Percentiles rank a stretch among this genome's conserved stretches.
Evolutionary conservation across 2,329 filamentous ascomycete genomes (phyloP).

Genomic region (Magnaporthiopsis incrustans): DNA sequence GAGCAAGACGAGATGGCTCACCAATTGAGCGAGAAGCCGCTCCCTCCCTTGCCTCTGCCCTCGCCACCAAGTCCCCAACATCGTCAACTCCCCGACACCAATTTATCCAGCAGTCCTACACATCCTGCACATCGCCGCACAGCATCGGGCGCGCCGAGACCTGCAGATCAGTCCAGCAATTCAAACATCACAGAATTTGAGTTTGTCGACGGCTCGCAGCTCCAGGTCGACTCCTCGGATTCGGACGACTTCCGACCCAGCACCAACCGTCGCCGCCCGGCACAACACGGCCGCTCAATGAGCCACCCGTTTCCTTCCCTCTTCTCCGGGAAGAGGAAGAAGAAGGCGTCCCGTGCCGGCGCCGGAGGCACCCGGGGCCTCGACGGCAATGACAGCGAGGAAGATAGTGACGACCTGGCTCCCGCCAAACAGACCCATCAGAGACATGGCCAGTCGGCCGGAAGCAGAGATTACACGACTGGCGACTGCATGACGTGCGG

Average conservation of each 20-base stretch:
- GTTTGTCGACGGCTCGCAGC: conserved; percentile 15
- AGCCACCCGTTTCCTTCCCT: conserved; percentile 74
- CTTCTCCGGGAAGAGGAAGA: conserved; percentile 54
- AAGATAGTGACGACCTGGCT: conserved; percentile 33
- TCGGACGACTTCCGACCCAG: conserved; percentile 26
- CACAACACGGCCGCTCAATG: conserved; percentile 55
- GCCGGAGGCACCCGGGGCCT: conserved; percentile 11
- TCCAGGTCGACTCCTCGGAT: conserved; percentile 27
- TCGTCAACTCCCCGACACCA: background rate
- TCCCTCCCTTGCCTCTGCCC: too few relatives aligned
- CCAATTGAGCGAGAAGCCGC: too few relatives aligned
- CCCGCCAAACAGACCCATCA: conserved; percentile 21
- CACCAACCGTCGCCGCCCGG: conserved; percentile 16
- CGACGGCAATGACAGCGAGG: too few relatives aligned
- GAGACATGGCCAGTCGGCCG: conserved; percentile 21
- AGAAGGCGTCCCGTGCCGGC: conserved; percentile 20
- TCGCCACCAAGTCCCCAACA: background rate
- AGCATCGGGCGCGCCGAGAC: background rate
- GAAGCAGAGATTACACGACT: conserved; percentile 48
- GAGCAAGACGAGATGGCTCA: too few relatives aligned
- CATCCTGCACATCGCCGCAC: background rate
- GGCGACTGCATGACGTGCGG: conserved; percentile 83
- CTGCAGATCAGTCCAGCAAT: background rate
- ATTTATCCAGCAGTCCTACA: background rate
- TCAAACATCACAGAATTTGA: conserved; percentile 13